Percentiles rank a stretch among this genome's conserved stretches.
phyloP scores from a whole-genome alignment of 306 rosid genomes.

The Styphnolobium japonicum region DNA sequence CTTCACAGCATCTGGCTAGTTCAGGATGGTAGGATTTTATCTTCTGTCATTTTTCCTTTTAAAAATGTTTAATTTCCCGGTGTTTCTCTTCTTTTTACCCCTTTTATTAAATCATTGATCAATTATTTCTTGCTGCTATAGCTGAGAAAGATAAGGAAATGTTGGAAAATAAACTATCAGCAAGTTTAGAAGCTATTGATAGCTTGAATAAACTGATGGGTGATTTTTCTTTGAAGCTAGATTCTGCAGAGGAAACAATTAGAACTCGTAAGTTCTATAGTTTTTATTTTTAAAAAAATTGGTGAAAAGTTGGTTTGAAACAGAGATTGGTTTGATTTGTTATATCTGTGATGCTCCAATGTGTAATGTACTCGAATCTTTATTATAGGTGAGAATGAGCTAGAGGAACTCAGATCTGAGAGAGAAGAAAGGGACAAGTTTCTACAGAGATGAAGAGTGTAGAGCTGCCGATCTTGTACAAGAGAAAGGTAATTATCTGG shows the following conservation, averaged over 20 bases:
- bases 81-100: neutral
- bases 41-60: too few species aligned
- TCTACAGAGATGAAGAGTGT: conserved; percentile 53
- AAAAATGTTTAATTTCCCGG: neutral
- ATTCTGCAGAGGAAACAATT: conserved; percentile 59
- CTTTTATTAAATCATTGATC: neutral
- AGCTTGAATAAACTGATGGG: conserved; percentile 71
- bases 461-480: conserved; percentile 51
- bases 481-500: conserved; percentile 58
- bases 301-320: conserved; percentile 1
- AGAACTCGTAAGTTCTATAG: conserved; percentile 52
- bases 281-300: neutral
- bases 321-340: conserved; percentile 3
- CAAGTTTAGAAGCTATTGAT: conserved; percentile 60
- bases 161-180: conserved; percentile 68
- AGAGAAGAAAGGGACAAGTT: conserved; percentile 54
- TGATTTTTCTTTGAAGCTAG: conserved; percentile 61
- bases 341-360: conserved; percentile 3
- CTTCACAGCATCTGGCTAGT: conserved; percentile 78
- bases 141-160: conserved; percentile 78
- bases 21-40: conserved; percentile 60
- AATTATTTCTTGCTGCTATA: conserved; percentile 28
- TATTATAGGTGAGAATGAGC: conserved; percentile 60
- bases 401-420: conserved; percentile 52
- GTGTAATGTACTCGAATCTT: conserved; percentile 30